Percentiles rank a stretch among this genome's conserved stretches.
phyloP scores from a whole-genome alignment of 441 rosid species.

The Erodium moschatum region DNA sequence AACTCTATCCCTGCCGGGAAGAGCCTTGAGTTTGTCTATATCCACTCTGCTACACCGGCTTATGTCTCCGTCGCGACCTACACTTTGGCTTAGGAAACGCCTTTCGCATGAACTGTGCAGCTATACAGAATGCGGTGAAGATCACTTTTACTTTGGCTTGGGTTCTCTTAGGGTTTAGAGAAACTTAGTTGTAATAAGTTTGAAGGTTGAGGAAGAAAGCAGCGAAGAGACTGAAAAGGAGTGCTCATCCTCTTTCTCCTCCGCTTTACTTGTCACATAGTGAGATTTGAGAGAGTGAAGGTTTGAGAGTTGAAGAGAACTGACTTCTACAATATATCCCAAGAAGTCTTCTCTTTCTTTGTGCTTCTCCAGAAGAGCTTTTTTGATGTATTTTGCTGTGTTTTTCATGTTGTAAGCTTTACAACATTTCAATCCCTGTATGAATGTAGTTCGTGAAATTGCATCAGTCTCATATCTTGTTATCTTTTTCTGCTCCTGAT shows the following conservation, averaged over 20 bases:
- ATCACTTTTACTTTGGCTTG: neutral
- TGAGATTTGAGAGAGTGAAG: conserved; percentile 28
- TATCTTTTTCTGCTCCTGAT: too few relatives aligned
- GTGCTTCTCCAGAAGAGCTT: conserved; percentile 14
- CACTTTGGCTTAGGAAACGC: conserved; percentile 46
- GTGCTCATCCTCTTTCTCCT: conserved; percentile 99
- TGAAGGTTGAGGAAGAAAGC: conserved; percentile 49
- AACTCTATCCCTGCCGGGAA: conserved; percentile 56
- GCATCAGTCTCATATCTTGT: too few relatives aligned
- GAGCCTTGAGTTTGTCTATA: conserved; percentile 79
- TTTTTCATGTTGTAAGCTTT: conserved; percentile 3
- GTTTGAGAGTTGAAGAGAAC: conserved; percentile 16
- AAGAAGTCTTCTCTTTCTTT: conserved; percentile 20
- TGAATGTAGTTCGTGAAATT: neutral
- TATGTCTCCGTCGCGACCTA: conserved; percentile 65
- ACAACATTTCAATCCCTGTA: neutral
- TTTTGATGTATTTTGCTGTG: neutral
- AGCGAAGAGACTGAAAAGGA: conserved; percentile 50
- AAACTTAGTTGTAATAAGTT: conserved; percentile 19
- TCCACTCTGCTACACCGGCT: conserved; percentile 66
- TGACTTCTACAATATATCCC: conserved; percentile 29
- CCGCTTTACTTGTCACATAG: conserved; percentile 28
- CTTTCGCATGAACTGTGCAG: conserved; percentile 43
- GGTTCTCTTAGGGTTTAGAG: neutral
- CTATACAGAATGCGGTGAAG: conserved; percentile 26